Conservation (phyloP, 2,329 filamentous ascomycete species). For the Pseudofabraea citricarpa region DNA sequence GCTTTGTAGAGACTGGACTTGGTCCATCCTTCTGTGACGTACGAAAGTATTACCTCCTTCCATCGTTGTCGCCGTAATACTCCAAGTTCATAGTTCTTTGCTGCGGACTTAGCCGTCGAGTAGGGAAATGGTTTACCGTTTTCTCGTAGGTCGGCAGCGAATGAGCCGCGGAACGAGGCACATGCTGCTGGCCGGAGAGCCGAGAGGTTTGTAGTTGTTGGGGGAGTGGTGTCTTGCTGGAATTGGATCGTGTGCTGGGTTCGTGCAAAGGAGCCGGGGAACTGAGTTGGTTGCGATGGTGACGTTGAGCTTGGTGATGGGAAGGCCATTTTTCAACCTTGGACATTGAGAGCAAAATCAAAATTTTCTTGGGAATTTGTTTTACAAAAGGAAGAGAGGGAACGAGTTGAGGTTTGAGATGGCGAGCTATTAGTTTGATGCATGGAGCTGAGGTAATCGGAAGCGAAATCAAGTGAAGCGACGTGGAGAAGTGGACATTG, state of each 20-base stretch:
- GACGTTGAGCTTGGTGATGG: background rate
- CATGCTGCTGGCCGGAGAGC: background rate
- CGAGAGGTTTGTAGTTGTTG: background rate
- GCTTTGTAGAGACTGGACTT: conserved; percentile 13
- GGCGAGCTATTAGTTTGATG: too few relatives aligned
- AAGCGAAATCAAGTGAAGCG: too few relatives aligned
- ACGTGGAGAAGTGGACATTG: too few relatives aligned
- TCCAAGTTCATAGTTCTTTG: too few relatives aligned
- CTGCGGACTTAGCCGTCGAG: background rate
- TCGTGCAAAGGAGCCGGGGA: background rate
- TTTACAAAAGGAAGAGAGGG: too few relatives aligned
- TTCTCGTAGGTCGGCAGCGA: conserved; percentile 11
- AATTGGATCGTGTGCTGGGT: background rate
- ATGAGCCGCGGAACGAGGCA: conserved; percentile 16
- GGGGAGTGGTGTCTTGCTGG: background rate
- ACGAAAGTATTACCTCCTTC: conserved; percentile 2
- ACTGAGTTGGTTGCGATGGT: background rate
- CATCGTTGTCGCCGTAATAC: background rate
- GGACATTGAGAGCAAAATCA: too few relatives aligned
- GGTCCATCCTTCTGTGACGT: conserved; percentile 12
- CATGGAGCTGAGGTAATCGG: too few relatives aligned
- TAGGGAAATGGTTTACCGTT: conserved; percentile 7
- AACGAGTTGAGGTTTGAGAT: too few relatives aligned
- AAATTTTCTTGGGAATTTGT: too few relatives aligned
- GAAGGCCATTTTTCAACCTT: too few relatives aligned